Evolutionary conservation across 192 early-diverging fungal species (phyloP).

Genomic region (Tieghemiomyces parasiticus): DNA sequence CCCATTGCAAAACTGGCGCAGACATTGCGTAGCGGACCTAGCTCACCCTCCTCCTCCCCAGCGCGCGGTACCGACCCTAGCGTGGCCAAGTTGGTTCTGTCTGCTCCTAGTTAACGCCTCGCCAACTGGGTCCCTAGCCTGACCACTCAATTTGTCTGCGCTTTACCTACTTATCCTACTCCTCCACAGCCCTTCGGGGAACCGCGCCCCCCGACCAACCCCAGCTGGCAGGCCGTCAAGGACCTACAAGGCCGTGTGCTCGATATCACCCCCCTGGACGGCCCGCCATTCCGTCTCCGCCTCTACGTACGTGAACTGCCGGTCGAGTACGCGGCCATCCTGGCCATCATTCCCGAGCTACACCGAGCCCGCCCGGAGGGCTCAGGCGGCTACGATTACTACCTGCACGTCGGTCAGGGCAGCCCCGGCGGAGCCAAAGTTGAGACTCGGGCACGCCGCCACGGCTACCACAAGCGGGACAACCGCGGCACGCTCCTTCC

Average conservation of each 20-base stretch:
- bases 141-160: too few species aligned
- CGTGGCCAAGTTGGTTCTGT: too few species aligned
- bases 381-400: conserved; percentile 21
- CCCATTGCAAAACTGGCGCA: too few species aligned
- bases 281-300: neutral
- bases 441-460: conserved; percentile 30
- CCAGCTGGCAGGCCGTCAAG: conserved; percentile 29
- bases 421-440: conserved; percentile 21
- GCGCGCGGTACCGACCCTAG: too few species aligned
- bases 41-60: too few species aligned
- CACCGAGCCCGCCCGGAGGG: conserved; percentile 14
- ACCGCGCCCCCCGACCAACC: conserved; percentile 21
- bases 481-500: conserved; percentile 23
- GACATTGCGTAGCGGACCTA: too few species aligned
- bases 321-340: conserved; percentile 37
- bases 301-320: conserved; percentile 31
- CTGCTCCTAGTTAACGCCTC: neutral
- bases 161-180: too few species aligned
- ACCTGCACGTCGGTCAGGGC: conserved; percentile 37
- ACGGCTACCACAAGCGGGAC: conserved; percentile 30
- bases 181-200: conserved; percentile 24
- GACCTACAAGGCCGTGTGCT: conserved; percentile 15
- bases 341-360: conserved; percentile 22
- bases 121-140: too few species aligned
- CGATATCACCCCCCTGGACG: neutral